Evolutionary conservation across 257 asterid species (phyloP).

Genomic region (Avicennia marina): DNA sequence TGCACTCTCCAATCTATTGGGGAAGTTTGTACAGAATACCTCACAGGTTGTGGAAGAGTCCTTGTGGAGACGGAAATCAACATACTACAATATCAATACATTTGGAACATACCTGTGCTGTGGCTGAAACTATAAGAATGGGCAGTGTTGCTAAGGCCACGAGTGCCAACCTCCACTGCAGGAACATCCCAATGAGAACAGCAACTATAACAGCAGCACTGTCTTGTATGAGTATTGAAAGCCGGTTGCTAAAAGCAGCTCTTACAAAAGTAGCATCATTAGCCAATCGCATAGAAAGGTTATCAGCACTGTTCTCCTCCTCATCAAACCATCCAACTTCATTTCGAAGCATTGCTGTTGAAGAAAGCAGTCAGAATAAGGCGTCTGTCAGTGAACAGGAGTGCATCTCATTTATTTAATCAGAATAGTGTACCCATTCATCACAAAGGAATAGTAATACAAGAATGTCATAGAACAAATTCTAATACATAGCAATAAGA

Average conservation of each 20-base stretch:
- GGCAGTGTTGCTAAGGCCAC: conserved; percentile 97
- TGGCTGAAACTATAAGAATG: conserved; percentile 80
- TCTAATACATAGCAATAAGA: conserved; percentile 5
- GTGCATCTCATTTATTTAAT: no score
- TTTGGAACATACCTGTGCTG: conserved; percentile 66
- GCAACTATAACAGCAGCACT: conserved; percentile 93
- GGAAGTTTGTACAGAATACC: no score
- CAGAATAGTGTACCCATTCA: not conserved
- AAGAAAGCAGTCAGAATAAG: conserved; percentile 3
- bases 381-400: no score
- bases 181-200: conserved; percentile 85
- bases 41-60: no score
- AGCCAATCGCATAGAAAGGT: conserved; percentile 95
- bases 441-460: not conserved
- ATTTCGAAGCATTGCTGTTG: conserved; percentile 96
- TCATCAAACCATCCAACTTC: conserved; percentile 99
- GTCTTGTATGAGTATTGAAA: conserved; percentile 94
- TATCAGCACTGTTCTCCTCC: conserved; percentile 98
- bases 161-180: conserved; percentile 95
- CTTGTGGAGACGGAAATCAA: no score
- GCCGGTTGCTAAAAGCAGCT: conserved; percentile 98
- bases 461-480: not conserved
- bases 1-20: no score
- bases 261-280: conserved; percentile 99
- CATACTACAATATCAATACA: no score